Percentiles rank a stretch among this genome's conserved stretches.
These are phyloP conservation scores for Saturnispora gosingensis DNA, from an alignment of 805 yeast genomes.

Conservation along the genomic window DNA sequence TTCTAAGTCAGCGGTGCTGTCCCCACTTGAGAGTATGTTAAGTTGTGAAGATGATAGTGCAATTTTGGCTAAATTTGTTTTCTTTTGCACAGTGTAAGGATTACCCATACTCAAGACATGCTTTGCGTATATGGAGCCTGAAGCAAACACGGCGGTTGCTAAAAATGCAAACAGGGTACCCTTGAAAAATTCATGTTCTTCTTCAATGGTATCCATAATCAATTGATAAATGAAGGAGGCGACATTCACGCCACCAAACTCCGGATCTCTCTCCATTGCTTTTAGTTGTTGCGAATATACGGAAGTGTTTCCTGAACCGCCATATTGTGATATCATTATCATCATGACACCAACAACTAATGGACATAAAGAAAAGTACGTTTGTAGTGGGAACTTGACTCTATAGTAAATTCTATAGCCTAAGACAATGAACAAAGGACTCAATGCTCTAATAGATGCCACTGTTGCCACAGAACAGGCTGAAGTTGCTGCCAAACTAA, in stretches of 20 bases:
- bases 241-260: not conserved
- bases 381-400: slow-evolving; percentile 40
- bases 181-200: slow-evolving; percentile 9
- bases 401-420: slow-evolving; percentile 45
- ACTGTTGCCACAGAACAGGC: slow-evolving; percentile 60
- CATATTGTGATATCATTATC: slow-evolving; percentile 31
- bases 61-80: slow-evolving; percentile 4
- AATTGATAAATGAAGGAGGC: slow-evolving; percentile 4
- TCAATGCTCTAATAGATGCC: slow-evolving; percentile 58
- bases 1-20: slow-evolving; percentile 9
- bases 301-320: not conserved
- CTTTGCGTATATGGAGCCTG: slow-evolving; percentile 82
- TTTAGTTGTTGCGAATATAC: slow-evolving; percentile 8
- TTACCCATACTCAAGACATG: slow-evolving; percentile 32
- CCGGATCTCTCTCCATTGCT: not conserved
- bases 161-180: slow-evolving; percentile 64
- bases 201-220: slow-evolving; percentile 1
- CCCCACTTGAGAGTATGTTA: slow-evolving; percentile 1
- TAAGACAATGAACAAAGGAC: slow-evolving; percentile 51
- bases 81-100: slow-evolving; percentile 35
- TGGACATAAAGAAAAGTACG: slow-evolving; percentile 45
- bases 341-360: slow-evolving; percentile 44
- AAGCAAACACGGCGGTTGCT: slow-evolving; percentile 69
- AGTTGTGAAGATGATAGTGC: slow-evolving; percentile 7
- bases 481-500: slow-evolving; percentile 56